Evolutionary conservation across 2,329 filamentous ascomycete genomes (phyloP).

Genomic region (Hirsutella thompsonii): DNA sequence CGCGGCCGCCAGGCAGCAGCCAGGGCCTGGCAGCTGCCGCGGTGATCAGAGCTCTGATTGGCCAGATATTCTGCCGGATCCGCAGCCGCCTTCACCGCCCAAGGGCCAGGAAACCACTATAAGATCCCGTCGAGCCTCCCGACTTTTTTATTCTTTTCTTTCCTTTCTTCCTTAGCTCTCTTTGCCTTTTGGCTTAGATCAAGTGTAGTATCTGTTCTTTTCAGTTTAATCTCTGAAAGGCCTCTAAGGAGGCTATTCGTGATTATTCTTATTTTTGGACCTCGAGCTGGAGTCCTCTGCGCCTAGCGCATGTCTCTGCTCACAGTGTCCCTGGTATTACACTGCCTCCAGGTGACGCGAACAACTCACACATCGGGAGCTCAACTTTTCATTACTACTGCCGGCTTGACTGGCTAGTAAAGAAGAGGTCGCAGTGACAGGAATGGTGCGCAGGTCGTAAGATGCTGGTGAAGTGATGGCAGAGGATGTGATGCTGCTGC

Average conservation of each 20-base stretch:
- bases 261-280: constrained; percentile 63
- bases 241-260: constrained; percentile 55
- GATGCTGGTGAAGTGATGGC: too few species aligned
- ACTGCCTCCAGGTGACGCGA: constrained; percentile 32
- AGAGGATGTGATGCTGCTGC: too few species aligned
- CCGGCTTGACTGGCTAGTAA: constrained; percentile 23
- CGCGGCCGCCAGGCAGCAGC: too few species aligned
- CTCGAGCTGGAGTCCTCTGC: constrained; percentile 18
- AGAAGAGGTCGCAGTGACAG: constrained; percentile 18
- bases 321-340: constrained; percentile 33
- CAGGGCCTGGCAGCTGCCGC: too few species aligned
- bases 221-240: constrained; percentile 94
- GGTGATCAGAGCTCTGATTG: too few species aligned
- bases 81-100: background rate
- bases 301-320: constrained; percentile 25
- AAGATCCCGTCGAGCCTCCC: constrained; percentile 8
- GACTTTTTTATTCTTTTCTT: constrained; percentile 2
- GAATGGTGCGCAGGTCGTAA: too few species aligned
- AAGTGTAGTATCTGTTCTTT: constrained; percentile 96
- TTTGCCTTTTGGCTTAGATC: constrained; percentile 64
- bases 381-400: constrained; percentile 22
- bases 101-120: constrained; percentile 8
- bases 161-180: constrained; percentile 27
- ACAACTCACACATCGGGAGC: constrained; percentile 25
- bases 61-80: background rate